Base-by-base conservation (phyloP, 352 stramenopile species). In the Globisporangium carolinianum region DNA sequence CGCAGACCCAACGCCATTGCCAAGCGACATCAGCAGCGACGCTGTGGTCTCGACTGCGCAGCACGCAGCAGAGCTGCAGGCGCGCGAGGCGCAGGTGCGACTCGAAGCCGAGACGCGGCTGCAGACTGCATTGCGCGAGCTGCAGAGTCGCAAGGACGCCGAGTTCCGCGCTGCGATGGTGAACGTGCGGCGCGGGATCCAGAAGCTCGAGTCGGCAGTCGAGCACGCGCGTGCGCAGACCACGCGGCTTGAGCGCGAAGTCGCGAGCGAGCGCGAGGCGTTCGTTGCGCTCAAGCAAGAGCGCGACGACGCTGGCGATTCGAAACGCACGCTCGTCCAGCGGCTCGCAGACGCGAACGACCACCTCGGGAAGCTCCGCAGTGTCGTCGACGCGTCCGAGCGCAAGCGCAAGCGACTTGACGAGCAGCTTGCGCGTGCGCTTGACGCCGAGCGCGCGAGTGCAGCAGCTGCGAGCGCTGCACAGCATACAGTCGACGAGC, bases 151-250 rank as follows among this genome's bases (percentile, higher is more conserved):
- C 11, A 91, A 91, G 53, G 78, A 89, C 46, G 66, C 63, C 35
- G 81, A 91, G 53, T 76, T 89, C 43, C 73, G 76, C 1, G 71
- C 73, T 32, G 81, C 76, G 1, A 88, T 91, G 78, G 76, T 84
- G 4, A 91, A 85, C 46, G 73, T 91, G 39, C 69, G 81, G 10
- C 87, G 81, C 50, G 79, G 78, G 0, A 89, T 89, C 53, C 78
- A 85, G 17, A 91, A 88, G 55, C 63, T 91, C 14, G 81, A 89
- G 43, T 35, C 66, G 0, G 70, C 69, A 4, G 57, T 87, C 0
- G 71, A 89, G 1, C 62, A 79, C 9, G 61, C 79, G 15, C 76
- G 68, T 47, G 67, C 50, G 9, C 70, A 87, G 5, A 80, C 73
- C 48, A 85, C 83, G 54, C 62, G 63, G 0, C 17, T 82, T 42